Conservation (phyloP, 2,329 filamentous ascomycete species). For the Claviceps sp. region DNA sequence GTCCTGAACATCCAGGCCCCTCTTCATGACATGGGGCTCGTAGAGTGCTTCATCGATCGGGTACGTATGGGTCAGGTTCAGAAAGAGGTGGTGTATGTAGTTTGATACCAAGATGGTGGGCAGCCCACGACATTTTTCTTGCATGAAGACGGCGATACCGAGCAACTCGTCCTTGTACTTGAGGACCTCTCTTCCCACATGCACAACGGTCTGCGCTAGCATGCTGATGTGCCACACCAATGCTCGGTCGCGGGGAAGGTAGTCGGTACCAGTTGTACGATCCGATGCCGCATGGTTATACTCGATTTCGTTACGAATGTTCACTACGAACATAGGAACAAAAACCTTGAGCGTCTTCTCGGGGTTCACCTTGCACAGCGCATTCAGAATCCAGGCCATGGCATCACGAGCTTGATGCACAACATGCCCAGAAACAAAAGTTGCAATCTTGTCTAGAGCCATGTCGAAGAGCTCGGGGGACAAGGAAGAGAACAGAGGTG, state of each 20-base stretch:
- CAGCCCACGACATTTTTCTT: slow-evolving; percentile 83
- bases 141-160: slow-evolving; percentile 89
- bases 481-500: slow-evolving; percentile 76
- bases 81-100: slow-evolving; percentile 87
- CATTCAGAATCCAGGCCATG: slow-evolving; percentile 97
- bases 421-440: slow-evolving; percentile 86
- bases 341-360: slow-evolving; percentile 86
- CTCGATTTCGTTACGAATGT: slow-evolving; percentile 92
- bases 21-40: slow-evolving; percentile 58
- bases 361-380: slow-evolving; percentile 88
- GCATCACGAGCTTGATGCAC: slow-evolving; percentile 94
- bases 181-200: slow-evolving; percentile 81
- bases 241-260: slow-evolving; percentile 80
- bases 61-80: slow-evolving; percentile 91
- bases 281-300: slow-evolving; percentile 93
- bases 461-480: slow-evolving; percentile 90
- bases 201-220: slow-evolving; percentile 94
- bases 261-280: slow-evolving; percentile 82
- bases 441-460: slow-evolving; percentile 78
- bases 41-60: slow-evolving; percentile 81
- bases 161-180: slow-evolving; percentile 82
- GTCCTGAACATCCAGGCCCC: slow-evolving; percentile 61
- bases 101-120: slow-evolving; percentile 95
- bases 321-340: slow-evolving; percentile 77
- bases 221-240: slow-evolving; percentile 96